phyloP scores from a whole-genome alignment of 768 basidiomycete genomes.

The Calocybe cyanea region DNA sequence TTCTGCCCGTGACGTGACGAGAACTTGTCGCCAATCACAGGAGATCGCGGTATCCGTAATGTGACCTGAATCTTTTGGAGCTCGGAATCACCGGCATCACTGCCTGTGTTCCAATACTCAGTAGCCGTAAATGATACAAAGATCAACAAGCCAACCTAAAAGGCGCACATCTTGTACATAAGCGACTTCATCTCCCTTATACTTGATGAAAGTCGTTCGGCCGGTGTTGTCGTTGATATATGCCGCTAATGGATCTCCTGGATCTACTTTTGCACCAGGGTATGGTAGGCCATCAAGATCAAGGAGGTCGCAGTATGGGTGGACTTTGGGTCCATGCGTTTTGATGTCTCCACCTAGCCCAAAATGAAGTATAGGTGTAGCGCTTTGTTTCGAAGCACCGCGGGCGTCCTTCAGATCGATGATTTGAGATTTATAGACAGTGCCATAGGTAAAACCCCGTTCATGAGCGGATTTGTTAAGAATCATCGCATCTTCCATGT shows the following conservation, averaged over 20 bases:
- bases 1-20: slow-evolving; percentile 99
- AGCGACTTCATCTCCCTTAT: slow-evolving; percentile 92
- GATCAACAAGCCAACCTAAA: slow-evolving; percentile 54
- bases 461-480: slow-evolving; percentile 98
- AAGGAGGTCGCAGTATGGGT: slow-evolving; percentile 47
- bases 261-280: slow-evolving; percentile 61
- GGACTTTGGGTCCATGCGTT: slow-evolving; percentile 40
- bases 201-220: slow-evolving; percentile 83
- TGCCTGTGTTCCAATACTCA: slow-evolving; percentile 42
- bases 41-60: slow-evolving; percentile 87
- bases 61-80: slow-evolving; percentile 93
- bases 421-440: slow-evolving; percentile 92
- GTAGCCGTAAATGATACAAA: not conserved
- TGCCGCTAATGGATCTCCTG: slow-evolving; percentile 81
- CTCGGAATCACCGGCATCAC: slow-evolving; percentile 83
- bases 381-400: slow-evolving; percentile 55
- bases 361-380: slow-evolving; percentile 80
- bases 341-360: slow-evolving; percentile 78
- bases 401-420: slow-evolving; percentile 83
- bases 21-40: slow-evolving; percentile 99
- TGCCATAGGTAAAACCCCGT: slow-evolving; percentile 95
- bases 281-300: slow-evolving; percentile 84
- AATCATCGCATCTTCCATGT: slow-evolving; percentile 99
- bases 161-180: slow-evolving; percentile 91
- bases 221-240: slow-evolving; percentile 85